Evolutionary conservation across 2,329 filamentous ascomycete genomes (phyloP).

Genomic region (Penicillium occitanis): DNA sequence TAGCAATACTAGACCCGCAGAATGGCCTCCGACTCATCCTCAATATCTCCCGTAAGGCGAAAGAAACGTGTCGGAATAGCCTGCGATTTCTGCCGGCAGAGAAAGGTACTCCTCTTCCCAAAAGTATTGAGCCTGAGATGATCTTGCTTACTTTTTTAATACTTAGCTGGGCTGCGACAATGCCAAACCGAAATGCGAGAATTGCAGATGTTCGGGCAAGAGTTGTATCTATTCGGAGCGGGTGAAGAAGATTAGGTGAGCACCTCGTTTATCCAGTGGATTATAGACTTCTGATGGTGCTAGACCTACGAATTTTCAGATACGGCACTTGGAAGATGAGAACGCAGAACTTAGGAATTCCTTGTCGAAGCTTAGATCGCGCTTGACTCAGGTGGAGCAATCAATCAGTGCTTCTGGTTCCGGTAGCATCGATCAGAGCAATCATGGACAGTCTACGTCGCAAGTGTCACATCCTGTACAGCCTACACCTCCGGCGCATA

Average conservation of each 20-base stretch:
- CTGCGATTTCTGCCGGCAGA: constrained; percentile 41
- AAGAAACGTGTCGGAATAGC: constrained; percentile 28
- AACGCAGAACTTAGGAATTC: constrained; percentile 28
- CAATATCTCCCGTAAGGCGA: neutral
- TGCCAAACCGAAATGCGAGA: constrained; percentile 47
- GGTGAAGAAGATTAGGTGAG: constrained; percentile 30
- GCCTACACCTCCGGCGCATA: neutral
- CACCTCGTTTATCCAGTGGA: neutral
- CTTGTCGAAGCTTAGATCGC: constrained; percentile 18
- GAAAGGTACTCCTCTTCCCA: constrained; percentile 29
- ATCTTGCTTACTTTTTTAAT: neutral
- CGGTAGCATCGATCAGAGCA: neutral
- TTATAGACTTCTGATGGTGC: neutral
- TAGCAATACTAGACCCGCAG: neutral
- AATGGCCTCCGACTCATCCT: neutral
- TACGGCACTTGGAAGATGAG: constrained; percentile 28
- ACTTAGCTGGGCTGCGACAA: constrained; percentile 53
- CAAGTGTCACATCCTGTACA: neutral
- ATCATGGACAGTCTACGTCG: neutral
- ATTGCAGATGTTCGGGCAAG: constrained; percentile 49
- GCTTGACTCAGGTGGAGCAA: neutral
- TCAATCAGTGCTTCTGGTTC: neutral
- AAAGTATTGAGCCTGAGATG: neutral
- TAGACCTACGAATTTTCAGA: constrained; percentile 32
- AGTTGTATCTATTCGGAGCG: constrained; percentile 46